Evolutionary conservation across 345 rosid species (phyloP).

Genomic region (Syzygium grande): DNA sequence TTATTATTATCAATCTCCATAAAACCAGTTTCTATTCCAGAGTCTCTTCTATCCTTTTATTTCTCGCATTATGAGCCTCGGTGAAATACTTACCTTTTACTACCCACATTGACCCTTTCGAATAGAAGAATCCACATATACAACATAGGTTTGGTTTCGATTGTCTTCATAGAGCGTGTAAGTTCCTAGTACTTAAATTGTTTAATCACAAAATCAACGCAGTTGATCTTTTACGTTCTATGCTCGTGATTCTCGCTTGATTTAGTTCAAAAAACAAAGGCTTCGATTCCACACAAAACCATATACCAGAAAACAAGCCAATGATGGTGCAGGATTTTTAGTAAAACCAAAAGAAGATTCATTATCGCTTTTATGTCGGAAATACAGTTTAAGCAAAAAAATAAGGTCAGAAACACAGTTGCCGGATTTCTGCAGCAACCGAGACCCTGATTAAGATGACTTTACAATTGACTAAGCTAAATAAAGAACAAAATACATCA

Average conservation of each 20-base stretch:
- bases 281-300: neutral
- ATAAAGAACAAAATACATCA: neutral
- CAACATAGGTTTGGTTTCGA: neutral
- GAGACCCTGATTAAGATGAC: neutral
- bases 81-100: neutral
- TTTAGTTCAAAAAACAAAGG: neutral
- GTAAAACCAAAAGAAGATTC: neutral
- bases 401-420: neutral
- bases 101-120: neutral
- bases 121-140: neutral
- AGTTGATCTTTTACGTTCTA: neutral
- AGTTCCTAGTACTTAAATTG: neutral
- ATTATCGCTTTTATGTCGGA: neutral
- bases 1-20: too few species aligned
- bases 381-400: neutral
- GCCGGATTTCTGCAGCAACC: neutral
- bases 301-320: neutral
- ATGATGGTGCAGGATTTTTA: neutral
- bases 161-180: neutral
- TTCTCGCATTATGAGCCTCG: neutral
- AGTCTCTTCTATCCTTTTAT: neutral
- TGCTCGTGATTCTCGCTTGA: neutral
- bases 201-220: neutral
- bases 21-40: neutral
- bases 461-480: neutral